Evolutionary conservation across 805 yeast genomes (phyloP), one percentile per base, ranked within the genome.

Genomic region (Kodamaea restingae): DNA sequence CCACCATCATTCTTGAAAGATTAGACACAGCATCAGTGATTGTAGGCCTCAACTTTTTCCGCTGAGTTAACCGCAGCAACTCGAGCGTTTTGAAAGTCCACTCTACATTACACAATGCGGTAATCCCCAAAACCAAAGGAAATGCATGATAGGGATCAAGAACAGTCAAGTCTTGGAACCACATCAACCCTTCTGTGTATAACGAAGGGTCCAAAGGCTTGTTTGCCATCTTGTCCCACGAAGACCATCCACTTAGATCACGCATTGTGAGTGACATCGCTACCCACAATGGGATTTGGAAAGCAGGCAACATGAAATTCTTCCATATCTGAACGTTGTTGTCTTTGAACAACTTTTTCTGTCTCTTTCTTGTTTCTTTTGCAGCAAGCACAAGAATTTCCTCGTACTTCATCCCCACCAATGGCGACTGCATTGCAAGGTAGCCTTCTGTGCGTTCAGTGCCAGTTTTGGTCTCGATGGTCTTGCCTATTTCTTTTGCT

Each of bases 281-380:
- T 2, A 88, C 71, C 95, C 96, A 90, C 4, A 90, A 57, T 0
- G 98, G 98, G 15, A 91, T 71, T 55, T 90, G 98, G 12, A 86
- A 76, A 0, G 80, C 63, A 1, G 97, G 97, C 27, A 88, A 65
- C 3, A 84, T 50, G 40, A 79, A 63, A 51, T 84, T 80, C 57
- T 88, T 90, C 88, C 95, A 90, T 42, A 81, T 58, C 53, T 87
- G 91, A 38, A 88, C 85, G 7, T 71, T 66, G 51, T 82, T 70
- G 39, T 75, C 71, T 46, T 73, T 75, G 61, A 84, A 90, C n/a
- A 90, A 65, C 36, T 57, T 57, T 49, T 81, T 79, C 49, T 91
- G 95, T 45, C 95, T 70, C 44, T 78, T 80, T 42, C 90, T 67
- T 31, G 81, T 76, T 56, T 90, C 97, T 55, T 85, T 88, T 5